Evolutionary conservation across 495 filamentous ascomycete species (phyloP), one percentile per base, ranked within the genome.

Genomic region (Penicillium soppii): DNA sequence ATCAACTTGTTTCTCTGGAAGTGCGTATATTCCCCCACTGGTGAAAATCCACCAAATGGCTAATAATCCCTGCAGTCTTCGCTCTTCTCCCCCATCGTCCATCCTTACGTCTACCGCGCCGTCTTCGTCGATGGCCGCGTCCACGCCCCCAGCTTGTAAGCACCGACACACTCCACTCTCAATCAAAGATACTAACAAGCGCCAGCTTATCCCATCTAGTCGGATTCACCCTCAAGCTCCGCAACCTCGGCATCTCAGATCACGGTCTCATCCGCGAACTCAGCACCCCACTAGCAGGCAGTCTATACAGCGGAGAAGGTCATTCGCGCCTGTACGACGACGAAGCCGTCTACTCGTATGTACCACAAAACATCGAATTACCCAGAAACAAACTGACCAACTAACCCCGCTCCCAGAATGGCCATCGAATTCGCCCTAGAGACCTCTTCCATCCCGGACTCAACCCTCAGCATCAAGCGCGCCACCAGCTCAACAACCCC

Each of bases 241-340:
- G 94, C 37, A 98, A 98, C 57, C 80, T 96, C 13, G 94, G 94
- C 4, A 79, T 97, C 19, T 80, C 88, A 23, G 94, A 98, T 55
- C 94, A 97, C 62, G 94, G 94, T 7, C 80, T 98, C 26, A 87
- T 98, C 48, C 85, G 91, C 29, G 94, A 98, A 69, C 78, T 97
- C 13, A 95, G 90, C 40, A 73, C 83, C 3, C 89, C 94, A 10
- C 80, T 98, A 7, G 94, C 92, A 1, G 94, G 94, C 12, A 95
- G 89, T 60, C 78, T 98, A 1, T 96, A 96, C 62, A 80, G 82
- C 6, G 92, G 94, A 7, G 94, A 97, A 57, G 94, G 94, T 6
- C 94, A 98, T 67, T 96, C 90, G 12, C 81, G 90, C 27, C 78
- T 98, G 6, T 97, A 98, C 56, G 91, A 97, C 47, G 94, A 97